These are phyloP conservation scores for Tillandsia leiboldiana DNA, from an alignment of 176 grass and related monocot genomes.

Conservation along the genomic window DNA sequence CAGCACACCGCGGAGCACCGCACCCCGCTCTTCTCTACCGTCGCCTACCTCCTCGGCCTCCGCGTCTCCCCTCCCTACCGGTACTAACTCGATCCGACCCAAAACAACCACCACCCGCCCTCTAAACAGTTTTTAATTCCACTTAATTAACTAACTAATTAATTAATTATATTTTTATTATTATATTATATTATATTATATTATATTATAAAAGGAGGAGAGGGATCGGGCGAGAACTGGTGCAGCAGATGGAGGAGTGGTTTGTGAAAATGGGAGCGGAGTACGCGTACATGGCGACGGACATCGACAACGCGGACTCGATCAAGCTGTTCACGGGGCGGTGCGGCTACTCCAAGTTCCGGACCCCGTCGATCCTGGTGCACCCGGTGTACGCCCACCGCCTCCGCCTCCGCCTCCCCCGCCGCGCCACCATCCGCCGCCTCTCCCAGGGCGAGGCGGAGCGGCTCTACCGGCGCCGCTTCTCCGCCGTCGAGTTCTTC, in stretches of 20 bases:
- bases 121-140: too few relatives aligned
- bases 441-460: conserved; percentile 29
- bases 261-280: conserved; percentile 46
- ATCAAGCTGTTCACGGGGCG: conserved; percentile 52
- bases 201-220: conserved; percentile 10
- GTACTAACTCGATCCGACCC: too few relatives aligned
- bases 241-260: conserved; percentile 66
- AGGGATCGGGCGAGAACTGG: conserved; percentile 39
- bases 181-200: too few relatives aligned
- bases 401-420: conserved; percentile 2
- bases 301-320: conserved; percentile 43
- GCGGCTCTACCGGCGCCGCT: conserved; percentile 24
- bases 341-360: conserved; percentile 66
- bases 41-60: conserved; percentile 72
- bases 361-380: conserved; percentile 39
- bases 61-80: conserved; percentile 49
- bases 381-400: conserved; percentile 57
- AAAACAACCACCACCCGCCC: neutral
- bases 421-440: conserved; percentile 2
- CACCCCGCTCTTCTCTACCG: conserved; percentile 40
- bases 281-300: conserved; percentile 73
- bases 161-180: too few relatives aligned
- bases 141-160: too few relatives aligned
- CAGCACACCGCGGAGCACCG: conserved; percentile 15
- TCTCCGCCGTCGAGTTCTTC: conserved; percentile 66